phyloP scores from a whole-genome alignment of 2,329 filamentous ascomycete species.

The Helminthosporium solani region DNA sequence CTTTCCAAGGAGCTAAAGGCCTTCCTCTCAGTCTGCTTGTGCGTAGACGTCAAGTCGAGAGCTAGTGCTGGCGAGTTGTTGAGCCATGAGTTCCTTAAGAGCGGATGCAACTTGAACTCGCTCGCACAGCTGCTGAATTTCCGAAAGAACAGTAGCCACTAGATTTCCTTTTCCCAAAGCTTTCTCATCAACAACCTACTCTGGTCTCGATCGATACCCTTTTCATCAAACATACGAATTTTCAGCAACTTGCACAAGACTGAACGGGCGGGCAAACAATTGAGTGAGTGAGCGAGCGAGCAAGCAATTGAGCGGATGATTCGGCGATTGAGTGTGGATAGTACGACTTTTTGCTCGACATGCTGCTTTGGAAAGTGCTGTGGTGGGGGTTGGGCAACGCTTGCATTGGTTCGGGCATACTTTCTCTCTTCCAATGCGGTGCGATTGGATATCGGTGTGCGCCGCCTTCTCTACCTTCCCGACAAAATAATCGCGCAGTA shows the following conservation, averaged over 20 bases:
- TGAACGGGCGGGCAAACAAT: background rate
- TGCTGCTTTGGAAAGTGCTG: background rate
- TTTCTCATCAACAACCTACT: constrained; percentile 5
- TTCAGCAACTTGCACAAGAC: background rate
- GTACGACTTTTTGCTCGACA: background rate
- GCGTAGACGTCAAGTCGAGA: constrained; percentile 92
- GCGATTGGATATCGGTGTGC: no score
- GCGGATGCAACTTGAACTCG: constrained; percentile 79
- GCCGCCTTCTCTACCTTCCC: no score
- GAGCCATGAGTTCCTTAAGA: constrained; percentile 90
- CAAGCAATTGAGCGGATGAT: background rate
- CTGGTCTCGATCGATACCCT: constrained; percentile 35
- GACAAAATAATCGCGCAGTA: no score
- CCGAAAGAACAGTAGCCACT: constrained; percentile 64
- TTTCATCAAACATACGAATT: constrained; percentile 16
- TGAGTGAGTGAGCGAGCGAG: background rate
- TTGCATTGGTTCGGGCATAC: no score
- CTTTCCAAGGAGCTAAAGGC: constrained; percentile 96
- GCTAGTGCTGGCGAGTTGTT: constrained; percentile 89
- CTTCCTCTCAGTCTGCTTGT: constrained; percentile 93
- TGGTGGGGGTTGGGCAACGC: background rate
- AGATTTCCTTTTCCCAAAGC: constrained; percentile 13
- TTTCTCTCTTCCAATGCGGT: no score
- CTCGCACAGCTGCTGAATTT: constrained; percentile 86
- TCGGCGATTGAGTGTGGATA: background rate